Evolutionary conservation across 2,329 filamentous ascomycete species (phyloP).

Genomic region (Phialocephala sp.): DNA sequence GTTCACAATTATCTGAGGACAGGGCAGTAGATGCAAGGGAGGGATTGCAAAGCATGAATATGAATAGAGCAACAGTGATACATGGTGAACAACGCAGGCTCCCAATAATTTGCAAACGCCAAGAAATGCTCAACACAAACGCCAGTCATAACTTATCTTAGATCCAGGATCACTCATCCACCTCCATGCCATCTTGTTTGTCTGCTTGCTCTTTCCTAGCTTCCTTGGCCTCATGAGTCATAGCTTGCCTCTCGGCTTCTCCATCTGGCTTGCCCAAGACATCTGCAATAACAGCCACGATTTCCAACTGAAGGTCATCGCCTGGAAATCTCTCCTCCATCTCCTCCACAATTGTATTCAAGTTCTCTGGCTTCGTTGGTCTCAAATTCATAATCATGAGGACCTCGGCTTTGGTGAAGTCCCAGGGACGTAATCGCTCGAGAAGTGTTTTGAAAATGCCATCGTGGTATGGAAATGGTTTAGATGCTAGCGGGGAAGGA

Average conservation of each 20-base stretch:
- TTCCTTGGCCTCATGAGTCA: slow-evolving; percentile 36
- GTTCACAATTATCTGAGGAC: background rate
- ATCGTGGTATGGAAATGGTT: slow-evolving; percentile 52
- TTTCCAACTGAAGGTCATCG: slow-evolving; percentile 60
- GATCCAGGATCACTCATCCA: slow-evolving; percentile 25
- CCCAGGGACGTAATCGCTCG: slow-evolving; percentile 59
- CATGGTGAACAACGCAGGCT: background rate
- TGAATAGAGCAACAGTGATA: background rate
- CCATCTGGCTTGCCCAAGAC: slow-evolving; percentile 55
- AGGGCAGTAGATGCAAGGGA: background rate
- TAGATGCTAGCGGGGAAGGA: slow-evolving; percentile 57
- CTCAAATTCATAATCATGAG: slow-evolving; percentile 72
- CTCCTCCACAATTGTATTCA: slow-evolving; percentile 71
- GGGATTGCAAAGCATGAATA: background rate
- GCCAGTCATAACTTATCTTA: background rate
- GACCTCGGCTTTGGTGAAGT: slow-evolving; percentile 70
- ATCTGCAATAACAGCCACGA: slow-evolving; percentile 61
- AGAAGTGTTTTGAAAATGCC: slow-evolving; percentile 59
- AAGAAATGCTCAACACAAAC: slow-evolving; percentile 1
- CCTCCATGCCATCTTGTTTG: slow-evolving; percentile 24
- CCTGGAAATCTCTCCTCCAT: slow-evolving; percentile 64
- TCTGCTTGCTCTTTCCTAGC: slow-evolving; percentile 28
- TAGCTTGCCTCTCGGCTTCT: slow-evolving; percentile 40
- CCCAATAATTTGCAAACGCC: background rate
- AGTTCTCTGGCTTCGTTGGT: slow-evolving; percentile 59